Base-by-base conservation (phyloP, 257 asterid genomes). In the Fraxinus anomala region DNA sequence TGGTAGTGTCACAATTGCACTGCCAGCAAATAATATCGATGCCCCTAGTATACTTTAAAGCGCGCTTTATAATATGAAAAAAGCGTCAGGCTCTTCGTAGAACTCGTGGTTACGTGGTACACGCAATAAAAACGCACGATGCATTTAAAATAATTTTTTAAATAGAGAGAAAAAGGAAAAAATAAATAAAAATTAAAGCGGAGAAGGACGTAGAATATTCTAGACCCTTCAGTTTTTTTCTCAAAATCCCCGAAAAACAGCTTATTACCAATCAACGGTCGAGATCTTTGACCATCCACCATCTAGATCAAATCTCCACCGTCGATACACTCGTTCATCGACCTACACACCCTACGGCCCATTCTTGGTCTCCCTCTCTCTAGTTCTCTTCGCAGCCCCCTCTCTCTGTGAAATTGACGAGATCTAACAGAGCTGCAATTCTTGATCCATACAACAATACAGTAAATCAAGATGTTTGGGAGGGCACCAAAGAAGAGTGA, bases 401-500 rank as follows among this genome's bases (percentile, higher is more conserved):
- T 26, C 19, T 24, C 31, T 73, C 28, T 30, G 34, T 73, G 66
- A 9, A 76, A 66, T 14, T 73, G 76, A 44, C 33, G 16, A 61
- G 9, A 61, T 61, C 36, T 12, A 33, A 5, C 36, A 26, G 69
- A 4, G 33, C 36, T 63, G 19, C 33, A 12, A 23, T 63, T 63
- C 69, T 63, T 1, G 36, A 63, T 63, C 36, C 17, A 26, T 26
- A 24, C 3, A 26, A 24, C 33, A 63, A 10, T 21, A 10, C 17
- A 16, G 28, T 10, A 30, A 34, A 56, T 14, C n/a, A 82, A 76
- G 59, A 89, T 89, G 92, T 89, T 89, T 79, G 91, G 92, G 17
- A 82, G 89, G 73, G 87, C 83, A 8, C 81, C 87, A 39, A 89
- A 85, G 78, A 87, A 89, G 80, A 89, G 92, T 34, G 89, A 89